Percentiles rank a stretch among this genome's conserved stretches.
These are phyloP conservation scores for Lodderomyces beijingensis DNA, from an alignment of 1,139 yeast species.

Conservation along the genomic window DNA sequence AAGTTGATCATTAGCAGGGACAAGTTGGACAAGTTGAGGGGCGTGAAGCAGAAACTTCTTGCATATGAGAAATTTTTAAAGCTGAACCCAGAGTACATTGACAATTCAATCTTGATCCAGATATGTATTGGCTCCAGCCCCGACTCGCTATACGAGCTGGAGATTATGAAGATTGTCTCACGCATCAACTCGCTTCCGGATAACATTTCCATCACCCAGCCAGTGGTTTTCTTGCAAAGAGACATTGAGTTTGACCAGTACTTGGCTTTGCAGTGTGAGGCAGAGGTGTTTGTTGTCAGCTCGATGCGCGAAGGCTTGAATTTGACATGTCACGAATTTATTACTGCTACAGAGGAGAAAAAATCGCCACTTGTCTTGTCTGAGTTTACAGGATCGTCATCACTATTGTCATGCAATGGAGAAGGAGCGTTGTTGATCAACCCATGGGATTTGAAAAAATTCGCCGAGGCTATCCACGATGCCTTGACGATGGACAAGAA, in stretches of 20 bases:
- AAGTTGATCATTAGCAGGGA: constrained; percentile 81
- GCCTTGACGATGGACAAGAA: constrained; percentile 61
- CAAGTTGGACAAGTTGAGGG: constrained; percentile 82
- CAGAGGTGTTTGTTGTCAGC: constrained; percentile 82
- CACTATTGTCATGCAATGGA: constrained; percentile 49
- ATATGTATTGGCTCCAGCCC: constrained; percentile 57
- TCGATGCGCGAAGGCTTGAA: constrained; percentile 97
- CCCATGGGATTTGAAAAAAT: constrained; percentile 80
- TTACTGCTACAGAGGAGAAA: constrained; percentile 66
- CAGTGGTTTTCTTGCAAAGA: constrained; percentile 82
- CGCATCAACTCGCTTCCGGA: constrained; percentile 75
- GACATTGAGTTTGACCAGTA: constrained; percentile 89
- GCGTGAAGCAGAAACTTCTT: constrained; percentile 78
- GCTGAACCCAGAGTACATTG: constrained; percentile 66
- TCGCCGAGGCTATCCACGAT: constrained; percentile 55
- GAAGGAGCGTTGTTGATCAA: constrained; percentile 75
- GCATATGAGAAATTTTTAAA: constrained; percentile 81
- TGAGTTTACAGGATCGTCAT: constrained; percentile 93
- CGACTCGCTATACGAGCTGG: constrained; percentile 61
- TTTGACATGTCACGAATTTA: constrained; percentile 90
- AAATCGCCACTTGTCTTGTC: constrained; percentile 83
- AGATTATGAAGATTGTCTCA: constrained; percentile 72
- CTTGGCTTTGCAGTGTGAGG: constrained; percentile 78
- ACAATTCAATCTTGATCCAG: constrained; percentile 72
- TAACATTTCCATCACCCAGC: constrained; percentile 73